phyloP scores from a whole-genome alignment of 257 asterid genomes.

The Gentiana dahurica region DNA sequence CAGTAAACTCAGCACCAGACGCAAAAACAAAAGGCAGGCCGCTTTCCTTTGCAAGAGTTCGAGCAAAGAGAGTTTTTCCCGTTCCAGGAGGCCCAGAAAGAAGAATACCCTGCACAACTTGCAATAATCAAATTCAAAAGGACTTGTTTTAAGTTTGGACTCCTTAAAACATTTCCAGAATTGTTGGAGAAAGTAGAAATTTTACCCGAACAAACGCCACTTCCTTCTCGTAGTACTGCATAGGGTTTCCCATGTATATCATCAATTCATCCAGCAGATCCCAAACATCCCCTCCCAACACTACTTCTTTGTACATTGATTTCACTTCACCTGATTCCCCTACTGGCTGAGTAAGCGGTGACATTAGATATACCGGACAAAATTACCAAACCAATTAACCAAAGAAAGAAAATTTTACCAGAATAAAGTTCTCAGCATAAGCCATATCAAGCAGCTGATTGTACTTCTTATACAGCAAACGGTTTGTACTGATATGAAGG shows the following conservation, averaged over 20 bases:
- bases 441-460: conserved; percentile 87
- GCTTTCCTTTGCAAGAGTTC: conserved; percentile 88
- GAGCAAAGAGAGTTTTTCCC: conserved; percentile 94
- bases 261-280: conserved; percentile 95
- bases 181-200: conserved; percentile 1
- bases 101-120: conserved; percentile 75
- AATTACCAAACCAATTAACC: conserved; percentile 1
- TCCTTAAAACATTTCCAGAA: conserved; percentile 6
- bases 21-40: conserved; percentile 98
- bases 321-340: conserved; percentile 81
- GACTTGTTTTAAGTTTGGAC: no score
- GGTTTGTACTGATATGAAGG: conserved; percentile 66
- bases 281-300: conserved; percentile 99
- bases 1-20: conserved; percentile 98
- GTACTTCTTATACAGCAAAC: conserved; percentile 73
- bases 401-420: conserved; percentile 41
- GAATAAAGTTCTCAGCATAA: conserved; percentile 81
- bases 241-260: conserved; percentile 92
- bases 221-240: conserved; percentile 85
- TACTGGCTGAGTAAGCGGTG: conserved; percentile 58
- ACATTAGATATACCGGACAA: conserved; percentile 17
- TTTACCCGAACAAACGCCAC: conserved; percentile 95
- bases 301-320: conserved; percentile 84
- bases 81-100: conserved; percentile 99
- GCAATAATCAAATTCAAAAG: no score